Base-by-base conservation (phyloP, 306 rosid genomes). In the Dalbergia cochinchinensis region DNA sequence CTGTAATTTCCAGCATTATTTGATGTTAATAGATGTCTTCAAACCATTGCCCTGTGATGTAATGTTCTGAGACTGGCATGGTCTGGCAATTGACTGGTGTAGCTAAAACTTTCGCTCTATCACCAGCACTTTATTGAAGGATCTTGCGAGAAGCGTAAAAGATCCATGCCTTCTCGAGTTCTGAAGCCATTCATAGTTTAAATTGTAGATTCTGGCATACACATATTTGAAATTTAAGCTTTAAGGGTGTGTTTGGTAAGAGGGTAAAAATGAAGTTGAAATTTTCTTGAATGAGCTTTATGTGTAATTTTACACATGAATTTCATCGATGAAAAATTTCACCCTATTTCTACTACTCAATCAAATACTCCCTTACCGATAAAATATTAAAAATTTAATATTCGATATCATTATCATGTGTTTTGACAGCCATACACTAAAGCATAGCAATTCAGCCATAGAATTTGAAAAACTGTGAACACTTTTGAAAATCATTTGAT, bases 401-500 rank as follows among this genome's bases (percentile, higher is more conserved):
- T 44, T 26, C 15, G 20, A 22, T 26, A 44, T 60, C 59, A 53
- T 26, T 26, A 37, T 37, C 41, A 37, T 6, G 45, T 26, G 16
- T 53, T 54, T 77, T 14, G 39, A 22, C 47, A 59, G 39, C 45
- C 19, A 61, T 45, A 47, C 51, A 50, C 61, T 48, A 71, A 39
- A 71, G n/a, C 73, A 22, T 51, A 80, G 53, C 55, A 22, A 18
- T 53, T 37, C 14, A 45, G 12, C 39, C 31, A 55, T 12, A 12
- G 20, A 22, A 26, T 51, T 72, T 57, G 22, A 16, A 80, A 80
- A 31, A 50, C 57, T 19, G 20, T n/a, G 33, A 61, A 59, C 5
- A 59, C 26, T 4, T 58, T 37, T 54, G 2, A 47, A 9, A 62
- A 14, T n/a, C n/a, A 35, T 39, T 8, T 33, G 22, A 34, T 76